Conservation (phyloP, 1,284 basidiomycete species). For the Cutaneotrichosporon mucoides region DNA sequence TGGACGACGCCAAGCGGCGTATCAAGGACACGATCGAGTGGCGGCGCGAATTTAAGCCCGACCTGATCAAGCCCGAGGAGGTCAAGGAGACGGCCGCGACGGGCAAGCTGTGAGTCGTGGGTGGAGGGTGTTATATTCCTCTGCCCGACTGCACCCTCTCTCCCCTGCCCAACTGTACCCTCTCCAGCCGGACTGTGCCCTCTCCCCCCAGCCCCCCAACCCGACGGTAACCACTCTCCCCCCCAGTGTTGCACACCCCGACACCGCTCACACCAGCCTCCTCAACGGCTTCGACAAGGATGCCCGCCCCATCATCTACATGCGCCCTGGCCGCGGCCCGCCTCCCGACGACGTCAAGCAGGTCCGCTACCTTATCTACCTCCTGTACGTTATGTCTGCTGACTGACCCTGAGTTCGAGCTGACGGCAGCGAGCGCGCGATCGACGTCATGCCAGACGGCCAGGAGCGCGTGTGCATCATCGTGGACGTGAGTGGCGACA, state of each 20-base stretch:
- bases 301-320: slow-evolving; percentile 74
- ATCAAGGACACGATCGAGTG: slow-evolving; percentile 73
- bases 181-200: no score
- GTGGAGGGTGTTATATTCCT: no score
- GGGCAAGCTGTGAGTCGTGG: slow-evolving; percentile 68
- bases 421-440: slow-evolving; percentile 67
- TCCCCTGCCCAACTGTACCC: no score
- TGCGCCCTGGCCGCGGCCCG: slow-evolving; percentile 78
- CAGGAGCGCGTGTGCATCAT: slow-evolving; percentile 76
- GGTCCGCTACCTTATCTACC: slow-evolving; percentile 75
- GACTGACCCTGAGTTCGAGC: slow-evolving; percentile 1
- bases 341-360: slow-evolving; percentile 69
- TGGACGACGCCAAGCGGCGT: slow-evolving; percentile 69
- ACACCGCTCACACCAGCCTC: slow-evolving; percentile 53
- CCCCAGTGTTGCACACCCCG: neutral
- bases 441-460: slow-evolving; percentile 75
- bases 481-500: slow-evolving; percentile 55
- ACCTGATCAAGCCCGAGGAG: slow-evolving; percentile 72
- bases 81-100: slow-evolving; percentile 68
- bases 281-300: slow-evolving; percentile 77
- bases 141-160: no score
- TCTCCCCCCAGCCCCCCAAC: no score
- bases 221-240: no score
- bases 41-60: slow-evolving; percentile 74
- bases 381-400: slow-evolving; percentile 57